Percentiles rank a stretch among this genome's conserved stretches.
Evolutionary conservation across 2,329 filamentous ascomycete species (phyloP).

Genomic region (Plectosphaerella sp.): DNA sequence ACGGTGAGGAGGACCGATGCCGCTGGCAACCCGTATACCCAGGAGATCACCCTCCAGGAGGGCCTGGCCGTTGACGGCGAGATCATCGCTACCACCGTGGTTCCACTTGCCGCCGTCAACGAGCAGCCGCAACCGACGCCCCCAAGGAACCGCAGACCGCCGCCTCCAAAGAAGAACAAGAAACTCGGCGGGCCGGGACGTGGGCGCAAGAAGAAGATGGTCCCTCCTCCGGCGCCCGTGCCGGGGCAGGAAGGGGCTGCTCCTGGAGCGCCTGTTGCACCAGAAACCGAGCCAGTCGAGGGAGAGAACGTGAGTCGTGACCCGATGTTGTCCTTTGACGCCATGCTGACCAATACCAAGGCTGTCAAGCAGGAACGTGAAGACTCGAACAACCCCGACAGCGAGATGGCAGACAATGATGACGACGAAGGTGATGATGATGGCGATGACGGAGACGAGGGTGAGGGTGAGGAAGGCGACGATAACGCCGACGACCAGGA

Average conservation of each 20-base stretch:
- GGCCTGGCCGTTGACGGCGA: constrained; percentile 80
- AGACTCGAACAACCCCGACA: constrained; percentile 40
- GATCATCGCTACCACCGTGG: constrained; percentile 59
- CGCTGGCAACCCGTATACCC: constrained; percentile 75
- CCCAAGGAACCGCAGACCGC: constrained; percentile 60
- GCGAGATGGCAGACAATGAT: constrained; percentile 48
- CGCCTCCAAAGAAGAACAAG: constrained; percentile 77
- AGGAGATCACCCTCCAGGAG: constrained; percentile 76
- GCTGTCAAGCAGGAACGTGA: constrained; percentile 38
- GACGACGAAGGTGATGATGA: constrained; percentile 44
- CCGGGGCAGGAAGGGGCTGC: constrained; percentile 28
- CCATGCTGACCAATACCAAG: constrained; percentile 19
- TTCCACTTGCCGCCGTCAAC: constrained; percentile 53
- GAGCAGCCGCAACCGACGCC: constrained; percentile 37
- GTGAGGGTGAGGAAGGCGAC: constrained; percentile 39
- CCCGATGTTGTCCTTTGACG: neutral
- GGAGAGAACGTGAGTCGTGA: constrained; percentile 8
- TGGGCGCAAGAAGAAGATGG: constrained; percentile 73
- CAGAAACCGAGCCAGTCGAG: constrained; percentile 9
- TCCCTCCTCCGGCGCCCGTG: constrained; percentile 30
- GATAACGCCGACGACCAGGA: constrained; percentile 22
- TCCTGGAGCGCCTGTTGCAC: constrained; percentile 21
- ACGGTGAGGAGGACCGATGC: constrained; percentile 76
- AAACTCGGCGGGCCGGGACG: constrained; percentile 60
- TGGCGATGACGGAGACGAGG: constrained; percentile 43